Evolutionary conservation across 495 filamentous ascomycete genomes (phyloP).

Genomic region (Xanthoparmelia taractica): DNA sequence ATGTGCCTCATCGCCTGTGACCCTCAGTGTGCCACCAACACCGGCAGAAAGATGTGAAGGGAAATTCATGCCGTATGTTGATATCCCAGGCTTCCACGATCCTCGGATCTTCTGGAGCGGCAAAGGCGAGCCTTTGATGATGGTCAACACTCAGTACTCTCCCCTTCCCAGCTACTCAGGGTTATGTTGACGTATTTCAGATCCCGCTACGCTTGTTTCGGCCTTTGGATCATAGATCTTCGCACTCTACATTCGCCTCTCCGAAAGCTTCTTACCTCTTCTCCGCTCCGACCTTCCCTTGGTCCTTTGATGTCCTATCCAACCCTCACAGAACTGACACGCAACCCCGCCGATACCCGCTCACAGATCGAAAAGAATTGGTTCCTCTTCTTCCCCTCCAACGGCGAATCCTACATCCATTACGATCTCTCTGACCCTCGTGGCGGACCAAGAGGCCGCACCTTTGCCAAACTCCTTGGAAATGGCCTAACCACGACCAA

Average conservation of each 20-base stretch:
- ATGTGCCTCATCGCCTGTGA: constrained; percentile 29
- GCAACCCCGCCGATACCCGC: constrained; percentile 31
- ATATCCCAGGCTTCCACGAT: constrained; percentile 39
- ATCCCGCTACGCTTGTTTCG: constrained; percentile 39
- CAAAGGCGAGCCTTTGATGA: constrained; percentile 36
- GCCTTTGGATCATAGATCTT: constrained; percentile 37
- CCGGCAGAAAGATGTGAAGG: constrained; percentile 37
- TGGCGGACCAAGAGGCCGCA: constrained; percentile 21
- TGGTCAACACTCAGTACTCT: constrained; percentile 35
- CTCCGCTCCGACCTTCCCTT: constrained; percentile 29
- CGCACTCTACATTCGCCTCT: constrained; percentile 30
- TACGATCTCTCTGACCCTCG: constrained; percentile 28
- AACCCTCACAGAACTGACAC: constrained; percentile 34
- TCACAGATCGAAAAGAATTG: constrained; percentile 37
- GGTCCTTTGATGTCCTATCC: constrained; percentile 36
- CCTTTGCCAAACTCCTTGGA: constrained; percentile 35
- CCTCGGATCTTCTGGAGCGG: constrained; percentile 37
- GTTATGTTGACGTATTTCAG: constrained; percentile 10
- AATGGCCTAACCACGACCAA: constrained; percentile 35
- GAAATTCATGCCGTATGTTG: constrained; percentile 26
- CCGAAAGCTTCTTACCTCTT: constrained; percentile 29
- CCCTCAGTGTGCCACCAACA: constrained; percentile 34
- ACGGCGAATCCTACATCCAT: constrained; percentile 29
- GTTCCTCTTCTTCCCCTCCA: constrained; percentile 31
- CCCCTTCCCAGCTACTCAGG: not conserved